Evolutionary conservation across 202 grass and related monocot species (phyloP).

Genomic region (Setaria viridis): DNA sequence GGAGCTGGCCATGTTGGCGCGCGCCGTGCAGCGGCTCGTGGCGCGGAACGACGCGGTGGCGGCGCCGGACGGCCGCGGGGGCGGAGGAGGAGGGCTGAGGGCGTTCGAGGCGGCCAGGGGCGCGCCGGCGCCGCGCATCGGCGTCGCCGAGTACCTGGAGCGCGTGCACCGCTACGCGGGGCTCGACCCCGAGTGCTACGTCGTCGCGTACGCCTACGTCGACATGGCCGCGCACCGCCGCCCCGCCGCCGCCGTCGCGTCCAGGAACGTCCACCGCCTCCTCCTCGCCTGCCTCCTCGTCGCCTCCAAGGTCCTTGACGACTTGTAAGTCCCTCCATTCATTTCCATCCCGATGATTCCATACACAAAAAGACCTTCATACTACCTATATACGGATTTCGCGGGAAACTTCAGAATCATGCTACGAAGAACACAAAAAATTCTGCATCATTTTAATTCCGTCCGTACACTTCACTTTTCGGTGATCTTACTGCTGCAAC

Average conservation of each 20-base stretch:
- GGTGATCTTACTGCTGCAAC: too few relatives aligned
- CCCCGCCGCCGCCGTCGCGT: conserved; percentile 63
- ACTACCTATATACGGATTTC: too few relatives aligned
- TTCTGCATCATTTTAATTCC: too few relatives aligned
- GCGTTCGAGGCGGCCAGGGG: conserved; percentile 59
- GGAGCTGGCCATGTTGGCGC: conserved; percentile 61
- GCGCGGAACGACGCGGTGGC: conserved; percentile 69
- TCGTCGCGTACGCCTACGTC: conserved; percentile 77
- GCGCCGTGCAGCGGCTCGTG: conserved; percentile 71
- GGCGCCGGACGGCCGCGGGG: neutral
- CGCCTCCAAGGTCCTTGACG: conserved; percentile 93
- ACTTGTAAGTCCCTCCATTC: conserved; percentile 56
- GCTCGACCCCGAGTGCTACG: conserved; percentile 77
- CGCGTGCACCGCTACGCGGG: conserved; percentile 74
- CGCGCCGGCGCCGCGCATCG: conserved; percentile 64
- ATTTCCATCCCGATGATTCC: neutral
- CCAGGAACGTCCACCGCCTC: conserved; percentile 83
- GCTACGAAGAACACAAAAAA: too few relatives aligned
- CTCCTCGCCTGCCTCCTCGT: conserved; percentile 78
- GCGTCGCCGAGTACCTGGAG: conserved; percentile 81
- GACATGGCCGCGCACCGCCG: conserved; percentile 68
- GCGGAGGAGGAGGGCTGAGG: conserved; percentile 35
- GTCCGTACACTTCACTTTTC: too few relatives aligned
- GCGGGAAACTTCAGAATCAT: too few relatives aligned
- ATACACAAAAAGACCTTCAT: too few relatives aligned